A percentile compares a stretch with the other conserved stretches of the same genome.
phyloP scores from a whole-genome alignment of 108 stramenopile species.

The Cyclotella kingstonii region DNA sequence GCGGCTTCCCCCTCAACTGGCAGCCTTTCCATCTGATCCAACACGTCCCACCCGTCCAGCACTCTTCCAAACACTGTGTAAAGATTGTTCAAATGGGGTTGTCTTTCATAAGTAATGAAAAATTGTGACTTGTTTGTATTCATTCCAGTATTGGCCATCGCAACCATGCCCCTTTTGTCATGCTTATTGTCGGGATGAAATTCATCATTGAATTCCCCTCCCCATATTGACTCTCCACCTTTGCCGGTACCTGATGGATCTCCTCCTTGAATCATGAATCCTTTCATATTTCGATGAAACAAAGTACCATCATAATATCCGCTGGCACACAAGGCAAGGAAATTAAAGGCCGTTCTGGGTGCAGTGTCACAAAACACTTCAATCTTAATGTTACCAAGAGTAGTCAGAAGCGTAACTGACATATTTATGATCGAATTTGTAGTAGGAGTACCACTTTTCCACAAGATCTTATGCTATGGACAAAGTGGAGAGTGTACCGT shows the following conservation, averaged over 20 bases:
- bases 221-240: conserved; percentile 97
- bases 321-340: conserved; percentile 82
- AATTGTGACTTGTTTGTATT: conserved; percentile 90
- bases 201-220: conserved; percentile 91
- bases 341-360: conserved; percentile 90
- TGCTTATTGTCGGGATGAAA: conserved; percentile 91
- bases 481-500: too few species aligned
- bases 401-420: conserved; percentile 95
- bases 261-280: conserved; percentile 96
- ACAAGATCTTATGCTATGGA: too few species aligned
- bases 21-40: conserved; percentile 94
- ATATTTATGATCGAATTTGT: too few species aligned
- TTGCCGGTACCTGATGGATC: conserved; percentile 93
- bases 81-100: conserved; percentile 93
- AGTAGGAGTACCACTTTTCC: too few species aligned
- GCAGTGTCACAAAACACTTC: conserved; percentile 97
- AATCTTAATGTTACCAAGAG: conserved; percentile 89
- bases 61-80: conserved; percentile 96
- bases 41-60: conserved; percentile 91
- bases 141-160: conserved; percentile 94
- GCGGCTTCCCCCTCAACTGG: conserved; percentile 73
- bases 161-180: conserved; percentile 85
- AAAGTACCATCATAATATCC: conserved; percentile 90
- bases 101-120: conserved; percentile 92
- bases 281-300: conserved; percentile 94